phyloP scores from a whole-genome alignment of 2,329 filamentous ascomycete species.

The Fusarium heterosporum region DNA sequence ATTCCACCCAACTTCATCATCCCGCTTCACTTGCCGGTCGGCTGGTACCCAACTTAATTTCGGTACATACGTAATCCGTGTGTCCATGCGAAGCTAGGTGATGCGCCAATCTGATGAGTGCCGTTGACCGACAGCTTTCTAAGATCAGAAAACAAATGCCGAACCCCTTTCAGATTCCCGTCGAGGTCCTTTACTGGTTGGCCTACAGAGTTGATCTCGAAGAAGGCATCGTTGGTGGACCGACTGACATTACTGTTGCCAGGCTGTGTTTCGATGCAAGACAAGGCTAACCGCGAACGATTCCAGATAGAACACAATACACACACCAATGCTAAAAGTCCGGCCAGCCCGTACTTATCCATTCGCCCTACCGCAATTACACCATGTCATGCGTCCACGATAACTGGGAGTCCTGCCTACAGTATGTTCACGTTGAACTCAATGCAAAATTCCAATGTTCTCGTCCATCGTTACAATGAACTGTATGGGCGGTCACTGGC shows the following conservation, averaged over 20 bases:
- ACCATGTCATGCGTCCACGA: background rate
- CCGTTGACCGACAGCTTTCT: slow-evolving; percentile 12
- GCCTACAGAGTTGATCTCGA: background rate
- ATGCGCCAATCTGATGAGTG: slow-evolving; percentile 24
- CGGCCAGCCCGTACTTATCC: slow-evolving; percentile 4
- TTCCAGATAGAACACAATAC: background rate
- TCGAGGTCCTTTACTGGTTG: background rate
- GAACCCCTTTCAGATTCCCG: slow-evolving; percentile 6
- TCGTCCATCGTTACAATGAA: slow-evolving; percentile 13
- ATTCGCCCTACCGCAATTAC: background rate
- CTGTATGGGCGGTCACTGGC: slow-evolving; percentile 37
- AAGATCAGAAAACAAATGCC: slow-evolving; percentile 23
- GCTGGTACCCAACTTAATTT: slow-evolving; percentile 38
- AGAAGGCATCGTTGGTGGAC: slow-evolving; percentile 1
- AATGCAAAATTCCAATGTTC: background rate
- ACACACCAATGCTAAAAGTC: slow-evolving; percentile 3
- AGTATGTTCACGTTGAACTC: background rate
- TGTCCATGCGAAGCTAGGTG: slow-evolving; percentile 20
- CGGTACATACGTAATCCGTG: slow-evolving; percentile 34
- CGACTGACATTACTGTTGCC: slow-evolving; percentile 3
- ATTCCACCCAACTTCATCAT: slow-evolving; percentile 33
- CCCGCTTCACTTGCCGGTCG: slow-evolving; percentile 37
- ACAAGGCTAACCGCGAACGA: slow-evolving; percentile 33
- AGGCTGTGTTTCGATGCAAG: slow-evolving; percentile 33
- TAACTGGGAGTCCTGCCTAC: background rate